A percentile compares a stretch with the other conserved stretches of the same genome.
Evolutionary conservation across 2,329 filamentous ascomycete genomes (phyloP).

Genomic region (Botrytis cinerea): DNA sequence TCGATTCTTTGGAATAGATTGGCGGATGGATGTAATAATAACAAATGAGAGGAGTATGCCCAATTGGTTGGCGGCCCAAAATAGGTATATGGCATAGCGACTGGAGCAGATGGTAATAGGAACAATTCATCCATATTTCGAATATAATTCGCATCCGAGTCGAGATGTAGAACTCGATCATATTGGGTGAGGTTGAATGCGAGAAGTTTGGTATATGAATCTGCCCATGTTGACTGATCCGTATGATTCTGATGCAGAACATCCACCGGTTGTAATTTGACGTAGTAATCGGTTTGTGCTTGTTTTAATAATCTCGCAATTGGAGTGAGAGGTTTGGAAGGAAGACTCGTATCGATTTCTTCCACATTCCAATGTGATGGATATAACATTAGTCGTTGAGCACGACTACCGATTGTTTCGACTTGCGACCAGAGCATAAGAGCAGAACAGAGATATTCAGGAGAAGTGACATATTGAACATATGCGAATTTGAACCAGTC

Average conservation of each 20-base stretch:
- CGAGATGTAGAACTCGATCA: conserved; percentile 34
- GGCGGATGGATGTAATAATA: conserved; percentile 35
- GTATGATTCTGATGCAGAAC: conserved; percentile 31
- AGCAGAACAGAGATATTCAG: conserved; percentile 38
- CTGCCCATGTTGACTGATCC: conserved; percentile 32
- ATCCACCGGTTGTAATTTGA: conserved; percentile 34
- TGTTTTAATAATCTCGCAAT: conserved; percentile 35
- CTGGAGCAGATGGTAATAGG: conserved; percentile 33
- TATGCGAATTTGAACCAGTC: conserved; percentile 37
- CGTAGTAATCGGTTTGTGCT: conserved; percentile 34
- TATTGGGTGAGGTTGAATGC: conserved; percentile 39
- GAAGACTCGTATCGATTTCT: conserved; percentile 31
- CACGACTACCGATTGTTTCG: conserved; percentile 38
- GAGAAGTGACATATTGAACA: conserved; percentile 38
- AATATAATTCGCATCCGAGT: conserved; percentile 33
- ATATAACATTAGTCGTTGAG: conserved; percentile 37
- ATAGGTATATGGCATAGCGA: conserved; percentile 39
- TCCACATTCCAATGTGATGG: conserved; percentile 36
- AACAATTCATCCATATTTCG: conserved; percentile 39
- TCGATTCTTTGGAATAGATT: conserved; percentile 31
- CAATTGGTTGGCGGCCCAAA: conserved; percentile 34
- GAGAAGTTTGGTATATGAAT: conserved; percentile 37
- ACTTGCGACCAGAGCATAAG: conserved; percentile 38
- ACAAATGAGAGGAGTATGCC: conserved; percentile 34
- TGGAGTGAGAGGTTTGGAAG: conserved; percentile 29